Percentiles rank a stretch among this genome's conserved stretches.
phyloP scores from a whole-genome alignment of 2,329 filamentous ascomycete genomes.

The Triangularia setosa region DNA sequence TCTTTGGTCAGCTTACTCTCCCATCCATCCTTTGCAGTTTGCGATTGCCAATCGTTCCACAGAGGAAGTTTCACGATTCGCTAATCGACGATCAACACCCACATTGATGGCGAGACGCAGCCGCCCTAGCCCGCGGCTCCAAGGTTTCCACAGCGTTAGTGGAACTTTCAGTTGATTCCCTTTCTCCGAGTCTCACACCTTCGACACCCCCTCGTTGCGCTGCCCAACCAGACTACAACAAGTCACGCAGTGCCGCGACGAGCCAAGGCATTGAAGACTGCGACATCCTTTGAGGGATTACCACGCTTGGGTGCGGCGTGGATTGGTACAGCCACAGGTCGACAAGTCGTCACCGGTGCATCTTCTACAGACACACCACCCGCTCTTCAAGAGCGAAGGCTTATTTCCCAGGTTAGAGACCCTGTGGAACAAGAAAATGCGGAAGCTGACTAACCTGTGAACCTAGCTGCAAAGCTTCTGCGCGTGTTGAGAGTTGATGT shows the following conservation, averaged over 20 bases:
- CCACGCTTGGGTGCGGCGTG: neutral
- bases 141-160: neutral
- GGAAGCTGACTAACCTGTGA: neutral
- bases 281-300: neutral
- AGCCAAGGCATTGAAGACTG: neutral
- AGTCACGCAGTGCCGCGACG: neutral
- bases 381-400: neutral
- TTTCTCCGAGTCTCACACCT: neutral
- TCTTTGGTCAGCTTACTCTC: constrained; percentile 7
- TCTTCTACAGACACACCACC: neutral
- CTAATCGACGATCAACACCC: neutral
- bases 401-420: neutral
- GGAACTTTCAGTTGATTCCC: neutral
- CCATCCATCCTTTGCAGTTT: neutral
- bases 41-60: neutral
- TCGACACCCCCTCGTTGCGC: neutral
- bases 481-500: neutral
- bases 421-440: neutral
- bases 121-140: neutral
- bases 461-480: neutral
- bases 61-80: neutral
- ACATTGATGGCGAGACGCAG: neutral
- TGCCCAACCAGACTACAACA: neutral
- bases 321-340: neutral
- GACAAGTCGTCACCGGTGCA: neutral